Conservation (phyloP, 805 yeast species). For the Kodamaea kaohsiungensis region DNA sequence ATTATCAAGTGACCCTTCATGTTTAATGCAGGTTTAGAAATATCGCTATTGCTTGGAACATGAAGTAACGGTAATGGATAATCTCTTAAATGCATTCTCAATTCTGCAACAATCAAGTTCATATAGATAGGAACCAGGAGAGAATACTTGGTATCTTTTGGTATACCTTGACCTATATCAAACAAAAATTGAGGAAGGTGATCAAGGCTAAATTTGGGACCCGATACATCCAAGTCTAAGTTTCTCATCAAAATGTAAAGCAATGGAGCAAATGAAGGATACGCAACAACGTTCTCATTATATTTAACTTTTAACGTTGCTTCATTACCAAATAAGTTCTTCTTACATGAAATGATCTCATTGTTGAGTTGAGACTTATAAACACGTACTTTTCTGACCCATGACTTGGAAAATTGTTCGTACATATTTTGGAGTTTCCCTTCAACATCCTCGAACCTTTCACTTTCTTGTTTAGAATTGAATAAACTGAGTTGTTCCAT, state of each 20-base stretch:
- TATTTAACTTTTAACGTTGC: slow-evolving; percentile 13
- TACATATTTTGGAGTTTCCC: slow-evolving; percentile 32
- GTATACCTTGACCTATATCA: slow-evolving; percentile 81
- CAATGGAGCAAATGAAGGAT: slow-evolving; percentile 37
- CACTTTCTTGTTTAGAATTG: slow-evolving; percentile 11
- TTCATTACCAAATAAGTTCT: slow-evolving; percentile 39
- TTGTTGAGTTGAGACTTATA: slow-evolving; percentile 40
- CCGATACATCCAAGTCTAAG: slow-evolving; percentile 23
- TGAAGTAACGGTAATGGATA: slow-evolving; percentile 82
- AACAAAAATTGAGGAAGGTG: slow-evolving; percentile 62
- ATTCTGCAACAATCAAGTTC: slow-evolving; percentile 57
- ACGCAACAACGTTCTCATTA: slow-evolving; percentile 30
- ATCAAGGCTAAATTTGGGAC: slow-evolving; percentile 28
- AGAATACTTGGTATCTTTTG: slow-evolving; percentile 66
- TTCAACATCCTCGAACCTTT: slow-evolving; percentile 5
- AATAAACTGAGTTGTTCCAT: slow-evolving; percentile 30
- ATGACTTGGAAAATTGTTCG: slow-evolving; percentile 56
- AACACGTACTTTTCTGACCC: slow-evolving; percentile 67
- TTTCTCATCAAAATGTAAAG: slow-evolving; percentile 30
- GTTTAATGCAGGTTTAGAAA: slow-evolving; percentile 19
- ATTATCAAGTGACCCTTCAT: slow-evolving; percentile 67
- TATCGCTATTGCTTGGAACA: slow-evolving; percentile 52
- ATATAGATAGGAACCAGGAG: slow-evolving; percentile 64
- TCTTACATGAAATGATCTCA: slow-evolving; percentile 36
- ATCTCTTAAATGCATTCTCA: slow-evolving; percentile 74